Conservation (phyloP, 805 yeast genomes). For the Kodamaea restingae region DNA sequence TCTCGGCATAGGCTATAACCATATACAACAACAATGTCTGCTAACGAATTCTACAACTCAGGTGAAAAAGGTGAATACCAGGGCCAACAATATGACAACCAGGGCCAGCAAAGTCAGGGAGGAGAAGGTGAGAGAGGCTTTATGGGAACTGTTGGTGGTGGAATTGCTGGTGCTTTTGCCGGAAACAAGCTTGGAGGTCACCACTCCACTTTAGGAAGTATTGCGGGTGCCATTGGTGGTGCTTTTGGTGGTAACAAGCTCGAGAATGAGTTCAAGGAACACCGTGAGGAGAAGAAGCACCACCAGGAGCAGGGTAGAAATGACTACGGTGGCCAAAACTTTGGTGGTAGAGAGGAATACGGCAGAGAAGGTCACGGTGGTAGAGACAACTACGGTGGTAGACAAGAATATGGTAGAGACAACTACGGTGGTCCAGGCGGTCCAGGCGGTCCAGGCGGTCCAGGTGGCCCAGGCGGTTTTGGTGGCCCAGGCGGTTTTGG, state of each 20-base stretch:
- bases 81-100: constrained; percentile 12
- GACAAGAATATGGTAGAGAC: constrained; percentile 4
- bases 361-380: constrained; percentile 10
- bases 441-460: constrained; percentile 12
- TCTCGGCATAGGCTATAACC: background rate
- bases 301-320: constrained; percentile 7
- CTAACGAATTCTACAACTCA: constrained; percentile 26
- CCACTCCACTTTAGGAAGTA: constrained; percentile 26
- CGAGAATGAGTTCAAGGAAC: constrained; percentile 19
- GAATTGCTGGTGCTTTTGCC: constrained; percentile 29
- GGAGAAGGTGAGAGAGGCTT: constrained; percentile 27
- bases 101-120: constrained; percentile 10
- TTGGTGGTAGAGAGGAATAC: constrained; percentile 8
- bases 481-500: constrained; percentile 4
- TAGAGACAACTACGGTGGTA: constrained; percentile 6
- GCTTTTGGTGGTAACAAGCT: constrained; percentile 28
- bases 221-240: constrained; percentile 28
- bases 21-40: constrained; percentile 17
- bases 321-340: constrained; percentile 5
- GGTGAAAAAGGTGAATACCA: constrained; percentile 20
- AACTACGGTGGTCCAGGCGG: constrained; percentile 8
- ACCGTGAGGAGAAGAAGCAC: constrained; percentile 11
- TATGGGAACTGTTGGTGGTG: constrained; percentile 24
- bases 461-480: constrained; percentile 3
- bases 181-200: constrained; percentile 23